Percentiles rank a stretch among this genome's conserved stretches.
Conservation (phyloP, 306 rosid genomes). For the Oxytropis ochrocephala region DNA sequence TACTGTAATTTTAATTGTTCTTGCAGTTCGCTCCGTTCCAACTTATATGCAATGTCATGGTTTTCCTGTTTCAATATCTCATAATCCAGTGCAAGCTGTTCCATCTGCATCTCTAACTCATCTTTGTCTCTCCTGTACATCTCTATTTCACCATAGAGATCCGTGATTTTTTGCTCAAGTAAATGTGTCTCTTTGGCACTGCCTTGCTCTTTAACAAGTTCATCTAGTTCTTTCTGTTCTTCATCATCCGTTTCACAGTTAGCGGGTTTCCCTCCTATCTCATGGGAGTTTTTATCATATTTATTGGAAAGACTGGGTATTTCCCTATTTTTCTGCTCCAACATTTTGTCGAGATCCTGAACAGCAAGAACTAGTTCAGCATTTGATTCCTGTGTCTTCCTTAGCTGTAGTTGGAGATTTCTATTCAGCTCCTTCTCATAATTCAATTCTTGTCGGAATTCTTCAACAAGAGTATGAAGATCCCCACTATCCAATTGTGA, state of each 20-base stretch:
- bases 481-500: slow-evolving; percentile 51
- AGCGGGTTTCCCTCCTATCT: slow-evolving; percentile 25
- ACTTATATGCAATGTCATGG: slow-evolving; percentile 74
- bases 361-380: slow-evolving; percentile 74
- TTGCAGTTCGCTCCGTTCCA: slow-evolving; percentile 84
- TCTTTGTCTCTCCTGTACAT: slow-evolving; percentile 83
- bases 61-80: slow-evolving; percentile 98
- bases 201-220: slow-evolving; percentile 59
- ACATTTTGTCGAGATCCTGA: slow-evolving; percentile 67
- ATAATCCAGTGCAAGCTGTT: slow-evolving; percentile 97
- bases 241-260: slow-evolving; percentile 52
- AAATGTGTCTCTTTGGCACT: slow-evolving; percentile 47
- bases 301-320: slow-evolving; percentile 26
- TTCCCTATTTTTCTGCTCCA: slow-evolving; percentile 64
- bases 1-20: slow-evolving; percentile 81
- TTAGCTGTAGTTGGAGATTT: slow-evolving; percentile 71
- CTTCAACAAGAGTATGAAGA: slow-evolving; percentile 59
- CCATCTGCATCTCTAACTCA: slow-evolving; percentile 94
- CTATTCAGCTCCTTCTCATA: slow-evolving; percentile 73
- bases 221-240: slow-evolving; percentile 78
- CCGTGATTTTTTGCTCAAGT: slow-evolving; percentile 62
- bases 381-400: slow-evolving; percentile 82
- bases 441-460: slow-evolving; percentile 69
- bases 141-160: slow-evolving; percentile 80
- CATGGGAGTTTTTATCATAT: slow-evolving; percentile 29